Conservation (phyloP, 192 early-diverging fungal genomes). For the Anaeromyces robustus region DNA sequence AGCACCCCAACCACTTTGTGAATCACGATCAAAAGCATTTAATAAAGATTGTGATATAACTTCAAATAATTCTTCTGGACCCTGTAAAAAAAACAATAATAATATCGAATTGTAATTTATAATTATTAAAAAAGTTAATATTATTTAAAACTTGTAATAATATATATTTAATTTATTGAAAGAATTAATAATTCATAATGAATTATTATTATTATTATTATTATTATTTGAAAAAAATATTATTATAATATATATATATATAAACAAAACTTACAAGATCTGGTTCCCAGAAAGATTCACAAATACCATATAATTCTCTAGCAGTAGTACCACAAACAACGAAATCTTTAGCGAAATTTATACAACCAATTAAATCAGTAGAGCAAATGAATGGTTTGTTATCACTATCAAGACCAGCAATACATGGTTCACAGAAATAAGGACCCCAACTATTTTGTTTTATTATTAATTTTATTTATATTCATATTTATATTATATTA, state of each 20-base stretch:
- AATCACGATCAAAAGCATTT: constrained; percentile 88
- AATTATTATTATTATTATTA: too few relatives aligned
- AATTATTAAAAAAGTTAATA: too few relatives aligned
- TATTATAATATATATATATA: too few relatives aligned
- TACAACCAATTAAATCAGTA: constrained; percentile 92
- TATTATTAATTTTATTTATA: too few relatives aligned
- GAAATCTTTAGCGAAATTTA: constrained; percentile 86
- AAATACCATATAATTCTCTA: constrained; percentile 85
- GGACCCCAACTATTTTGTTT: constrained; percentile 67
- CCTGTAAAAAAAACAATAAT: constrained; percentile 11
- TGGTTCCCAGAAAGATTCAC: constrained; percentile 94
- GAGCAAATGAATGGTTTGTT: constrained; percentile 81
- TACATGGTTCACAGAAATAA: constrained; percentile 85
- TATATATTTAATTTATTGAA: too few relatives aligned
- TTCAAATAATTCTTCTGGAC: constrained; percentile 94
- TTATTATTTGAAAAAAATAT: too few relatives aligned
- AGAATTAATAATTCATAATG: too few relatives aligned
- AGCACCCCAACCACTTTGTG: constrained; percentile 90
- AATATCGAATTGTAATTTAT: too few relatives aligned
- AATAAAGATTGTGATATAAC: constrained; percentile 87
- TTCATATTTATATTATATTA: too few relatives aligned
- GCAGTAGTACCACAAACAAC: constrained; percentile 80
- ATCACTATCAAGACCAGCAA: constrained; percentile 87
- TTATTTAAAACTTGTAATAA: too few relatives aligned
- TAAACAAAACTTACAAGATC: constrained; percentile 66